Percentiles rank a stretch among this genome's conserved stretches.
phyloP scores from a whole-genome alignment of 2,329 filamentous ascomycete genomes.

The Neofusicoccum cordaticola region DNA sequence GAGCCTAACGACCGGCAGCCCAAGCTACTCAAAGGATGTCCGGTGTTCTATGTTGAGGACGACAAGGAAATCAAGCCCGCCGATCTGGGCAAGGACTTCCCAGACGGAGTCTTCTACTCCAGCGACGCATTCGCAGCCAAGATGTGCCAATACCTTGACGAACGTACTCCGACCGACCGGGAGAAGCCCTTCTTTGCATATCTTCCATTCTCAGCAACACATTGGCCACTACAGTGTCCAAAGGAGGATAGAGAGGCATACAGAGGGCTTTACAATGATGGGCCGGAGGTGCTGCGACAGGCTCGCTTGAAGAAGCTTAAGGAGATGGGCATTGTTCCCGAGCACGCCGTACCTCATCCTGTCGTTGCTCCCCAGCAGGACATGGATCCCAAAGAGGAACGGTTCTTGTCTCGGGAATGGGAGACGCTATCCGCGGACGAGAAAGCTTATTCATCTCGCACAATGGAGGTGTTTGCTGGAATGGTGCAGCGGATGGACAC shows the following conservation, averaged over 20 bases:
- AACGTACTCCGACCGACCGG: conserved; percentile 20
- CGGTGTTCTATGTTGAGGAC: conserved; percentile 26
- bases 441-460: conserved; percentile 38
- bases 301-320: conserved; percentile 25
- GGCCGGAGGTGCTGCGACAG: conserved; percentile 25
- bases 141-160: conserved; percentile 27
- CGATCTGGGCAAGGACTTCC: conserved; percentile 14
- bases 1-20: conserved; percentile 21
- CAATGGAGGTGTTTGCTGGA: conserved; percentile 37
- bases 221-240: conserved; percentile 32
- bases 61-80: conserved; percentile 22
- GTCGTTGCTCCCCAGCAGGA: conserved; percentile 22
- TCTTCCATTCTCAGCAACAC: conserved; percentile 29
- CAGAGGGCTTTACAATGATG: conserved; percentile 27
- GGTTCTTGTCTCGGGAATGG: conserved; percentile 21
- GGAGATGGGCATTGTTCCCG: conserved; percentile 24
- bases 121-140: conserved; percentile 30
- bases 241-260: conserved; percentile 24
- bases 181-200: conserved; percentile 31
- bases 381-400: conserved; percentile 14
- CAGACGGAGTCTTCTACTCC: conserved; percentile 30
- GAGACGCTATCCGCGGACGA: conserved; percentile 30
- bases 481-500: conserved; percentile 37
- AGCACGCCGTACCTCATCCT: conserved; percentile 24
- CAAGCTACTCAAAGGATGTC: conserved; percentile 19